These are phyloP conservation scores for Cryomyces minteri DNA, from an alignment of 495 filamentous ascomycete genomes.

Conservation along the genomic window DNA sequence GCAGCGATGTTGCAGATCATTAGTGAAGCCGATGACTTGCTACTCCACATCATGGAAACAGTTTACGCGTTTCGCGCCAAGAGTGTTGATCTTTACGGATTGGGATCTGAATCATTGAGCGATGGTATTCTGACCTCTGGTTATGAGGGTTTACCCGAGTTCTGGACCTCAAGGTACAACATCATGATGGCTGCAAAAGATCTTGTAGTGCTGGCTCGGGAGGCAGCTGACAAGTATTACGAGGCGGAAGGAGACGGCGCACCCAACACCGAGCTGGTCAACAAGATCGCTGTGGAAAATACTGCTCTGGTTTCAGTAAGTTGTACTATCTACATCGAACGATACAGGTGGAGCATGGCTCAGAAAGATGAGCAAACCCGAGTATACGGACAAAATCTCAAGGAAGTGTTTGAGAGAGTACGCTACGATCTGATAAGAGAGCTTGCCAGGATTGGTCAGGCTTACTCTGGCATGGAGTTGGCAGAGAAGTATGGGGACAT, in stretches of 20 bases:
- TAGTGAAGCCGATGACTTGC: conserved; percentile 59
- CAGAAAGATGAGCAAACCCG: conserved; percentile 27
- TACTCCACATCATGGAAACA: conserved; percentile 47
- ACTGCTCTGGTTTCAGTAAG: conserved; percentile 35
- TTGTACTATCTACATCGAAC: conserved; percentile 42
- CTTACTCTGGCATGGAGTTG: conserved; percentile 47
- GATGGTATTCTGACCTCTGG: conserved; percentile 44
- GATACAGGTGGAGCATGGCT: conserved; percentile 37
- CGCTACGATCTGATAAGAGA: conserved; percentile 39
- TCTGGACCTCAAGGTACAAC: conserved; percentile 61
- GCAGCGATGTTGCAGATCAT: conserved; percentile 9
- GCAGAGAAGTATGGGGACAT: conserved; percentile 43
- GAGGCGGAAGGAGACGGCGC: conserved; percentile 4
- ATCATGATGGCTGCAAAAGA: conserved; percentile 34
- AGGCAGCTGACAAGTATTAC: conserved; percentile 10
- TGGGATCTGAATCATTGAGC: conserved; percentile 40
- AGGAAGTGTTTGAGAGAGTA: conserved; percentile 29
- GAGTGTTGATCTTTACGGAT: conserved; percentile 49
- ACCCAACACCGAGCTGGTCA: conserved; percentile 12
- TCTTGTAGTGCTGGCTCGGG: conserved; percentile 27
- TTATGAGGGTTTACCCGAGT: conserved; percentile 48
- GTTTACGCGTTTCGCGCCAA: conserved; percentile 55
- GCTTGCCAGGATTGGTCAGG: conserved; percentile 49
- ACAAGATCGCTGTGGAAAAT: conserved; percentile 32
- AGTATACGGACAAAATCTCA: conserved; percentile 28